Evolutionary conservation across 2,329 filamentous ascomycete genomes (phyloP).

Genomic region (Nigrograna mackinnonii): DNA sequence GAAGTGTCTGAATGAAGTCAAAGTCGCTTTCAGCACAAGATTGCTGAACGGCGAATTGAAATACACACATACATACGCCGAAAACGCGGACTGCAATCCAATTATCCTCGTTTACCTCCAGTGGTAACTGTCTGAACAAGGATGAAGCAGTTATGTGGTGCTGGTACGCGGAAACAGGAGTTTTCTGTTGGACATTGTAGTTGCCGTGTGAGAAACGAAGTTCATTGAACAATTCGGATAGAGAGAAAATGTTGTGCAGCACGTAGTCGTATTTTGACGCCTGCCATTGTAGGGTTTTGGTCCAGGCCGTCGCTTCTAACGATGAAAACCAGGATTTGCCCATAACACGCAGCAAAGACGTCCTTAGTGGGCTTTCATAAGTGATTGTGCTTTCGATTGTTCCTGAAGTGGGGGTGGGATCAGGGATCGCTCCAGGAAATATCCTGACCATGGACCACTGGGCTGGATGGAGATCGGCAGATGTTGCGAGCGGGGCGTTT

Average conservation of each 20-base stretch:
- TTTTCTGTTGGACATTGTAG: not conserved
- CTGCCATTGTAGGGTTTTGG: conserved; percentile 1
- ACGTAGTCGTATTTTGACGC: conserved; percentile 9
- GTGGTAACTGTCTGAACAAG: conserved; percentile 9
- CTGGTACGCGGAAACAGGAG: conserved; percentile 7
- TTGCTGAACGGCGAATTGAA: conserved; percentile 10
- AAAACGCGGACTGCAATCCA: conserved; percentile 13
- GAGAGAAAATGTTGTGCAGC: conserved; percentile 10
- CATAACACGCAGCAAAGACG: conserved; percentile 3
- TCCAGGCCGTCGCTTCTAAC: conserved; percentile 7
- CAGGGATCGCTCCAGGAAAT: no score
- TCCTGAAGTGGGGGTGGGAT: not conserved
- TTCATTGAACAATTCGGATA: conserved; percentile 5
- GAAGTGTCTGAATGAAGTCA: conserved; percentile 10
- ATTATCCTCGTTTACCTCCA: conserved; percentile 8
- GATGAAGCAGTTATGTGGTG: conserved; percentile 11
- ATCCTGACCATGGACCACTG: not conserved
- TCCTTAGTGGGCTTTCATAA: not conserved
- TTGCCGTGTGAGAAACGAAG: not conserved
- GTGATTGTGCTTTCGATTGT: conserved; percentile 1
- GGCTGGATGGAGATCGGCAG: not conserved
- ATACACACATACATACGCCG: conserved; percentile 9
- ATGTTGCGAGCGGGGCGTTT: not conserved
- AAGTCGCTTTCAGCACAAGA: conserved; percentile 7
- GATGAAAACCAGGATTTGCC: conserved; percentile 9